These are phyloP conservation scores for Colletotrichum sp. DNA, from an alignment of 2,329 filamentous ascomycete species.

Conservation along the genomic window DNA sequence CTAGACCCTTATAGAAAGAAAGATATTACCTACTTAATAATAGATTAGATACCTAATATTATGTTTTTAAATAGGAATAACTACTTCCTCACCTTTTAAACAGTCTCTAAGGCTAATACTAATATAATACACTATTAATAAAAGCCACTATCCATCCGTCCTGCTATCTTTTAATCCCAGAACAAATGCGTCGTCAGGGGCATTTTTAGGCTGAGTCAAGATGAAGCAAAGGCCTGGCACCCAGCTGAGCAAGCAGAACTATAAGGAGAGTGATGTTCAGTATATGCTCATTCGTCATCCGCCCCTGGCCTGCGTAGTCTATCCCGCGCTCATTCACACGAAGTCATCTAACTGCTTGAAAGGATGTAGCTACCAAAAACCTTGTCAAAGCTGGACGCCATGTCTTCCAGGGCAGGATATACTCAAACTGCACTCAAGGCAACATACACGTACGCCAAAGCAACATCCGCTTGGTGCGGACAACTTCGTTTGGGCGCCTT, in stretches of 20 bases:
- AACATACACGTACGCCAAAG: background rate
- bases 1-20: too few species aligned
- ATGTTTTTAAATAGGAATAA: background rate
- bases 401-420: background rate
- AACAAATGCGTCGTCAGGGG: background rate
- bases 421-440: background rate
- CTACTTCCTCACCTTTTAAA: background rate
- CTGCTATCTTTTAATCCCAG: fast-evolving
- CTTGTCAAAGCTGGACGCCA: background rate
- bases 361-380: background rate
- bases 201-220: background rate
- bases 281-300: background rate
- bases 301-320: background rate
- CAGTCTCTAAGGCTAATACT: fast-evolving
- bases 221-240: background rate
- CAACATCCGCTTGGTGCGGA: background rate
- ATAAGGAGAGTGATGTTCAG: background rate
- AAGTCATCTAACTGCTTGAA: background rate
- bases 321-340: background rate
- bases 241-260: background rate
- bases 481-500: background rate
- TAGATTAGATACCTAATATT: too few species aligned
- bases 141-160: background rate
- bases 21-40: too few species aligned
- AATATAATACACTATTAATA: fast-evolving